Conservation (phyloP, 2,329 filamentous ascomycete species). For the Ceratocystis eucalypticola region DNA sequence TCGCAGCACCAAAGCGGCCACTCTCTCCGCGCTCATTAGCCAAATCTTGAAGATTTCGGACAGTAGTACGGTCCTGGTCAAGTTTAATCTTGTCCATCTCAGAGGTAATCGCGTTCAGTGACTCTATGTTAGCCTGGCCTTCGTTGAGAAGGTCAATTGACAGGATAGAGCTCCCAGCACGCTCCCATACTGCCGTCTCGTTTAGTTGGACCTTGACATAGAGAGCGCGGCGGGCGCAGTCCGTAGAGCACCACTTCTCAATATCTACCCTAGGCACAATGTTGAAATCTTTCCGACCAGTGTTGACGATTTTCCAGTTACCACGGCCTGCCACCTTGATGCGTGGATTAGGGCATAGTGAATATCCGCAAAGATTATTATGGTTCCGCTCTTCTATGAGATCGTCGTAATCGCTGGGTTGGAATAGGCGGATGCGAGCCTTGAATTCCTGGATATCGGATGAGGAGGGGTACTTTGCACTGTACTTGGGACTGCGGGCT, state of each 20-base stretch:
- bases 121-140: conserved; percentile 37
- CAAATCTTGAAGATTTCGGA: conserved; percentile 31
- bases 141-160: conserved; percentile 56
- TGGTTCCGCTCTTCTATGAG: conserved; percentile 81
- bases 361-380: conserved; percentile 69
- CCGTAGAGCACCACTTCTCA: conserved; percentile 75
- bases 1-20: conserved; percentile 17
- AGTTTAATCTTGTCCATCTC: conserved; percentile 33
- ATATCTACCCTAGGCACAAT: conserved; percentile 60
- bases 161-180: conserved; percentile 44
- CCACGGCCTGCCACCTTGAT: conserved; percentile 42
- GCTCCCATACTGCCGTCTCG: conserved; percentile 74
- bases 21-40: conserved; percentile 37
- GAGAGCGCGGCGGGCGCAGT: conserved; percentile 65
- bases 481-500: conserved; percentile 25
- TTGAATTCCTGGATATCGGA: conserved; percentile 54
- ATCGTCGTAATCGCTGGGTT: conserved; percentile 78
- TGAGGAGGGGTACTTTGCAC: conserved; percentile 37
- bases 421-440: conserved; percentile 55
- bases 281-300: conserved; percentile 40
- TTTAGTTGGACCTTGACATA: conserved; percentile 82
- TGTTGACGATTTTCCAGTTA: conserved; percentile 52
- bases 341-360: conserved; percentile 57
- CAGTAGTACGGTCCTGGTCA: conserved; percentile 31
- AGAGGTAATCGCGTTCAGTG: conserved; percentile 28